Evolutionary conservation across 768 basidiomycete genomes (phyloP).

Genomic region (Tulasnella calospora): DNA sequence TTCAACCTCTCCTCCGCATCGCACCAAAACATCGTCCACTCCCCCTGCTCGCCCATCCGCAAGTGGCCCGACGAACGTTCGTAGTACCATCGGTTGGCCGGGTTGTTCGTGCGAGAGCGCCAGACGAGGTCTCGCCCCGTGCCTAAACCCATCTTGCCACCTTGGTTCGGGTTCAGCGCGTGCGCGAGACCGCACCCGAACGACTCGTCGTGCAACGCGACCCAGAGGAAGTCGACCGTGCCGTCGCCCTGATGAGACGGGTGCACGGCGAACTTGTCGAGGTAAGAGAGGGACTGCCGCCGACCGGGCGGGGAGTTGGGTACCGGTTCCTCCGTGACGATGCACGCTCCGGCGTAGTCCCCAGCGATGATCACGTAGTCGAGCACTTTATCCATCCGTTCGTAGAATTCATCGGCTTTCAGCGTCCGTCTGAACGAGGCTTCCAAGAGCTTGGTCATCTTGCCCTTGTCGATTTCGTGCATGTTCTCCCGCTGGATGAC

Average conservation of each 20-base stretch:
- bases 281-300: slow-evolving; percentile 64
- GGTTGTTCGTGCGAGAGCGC: slow-evolving; percentile 89
- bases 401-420: slow-evolving; percentile 69
- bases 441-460: slow-evolving; percentile 79
- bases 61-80: slow-evolving; percentile 91
- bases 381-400: slow-evolving; percentile 64
- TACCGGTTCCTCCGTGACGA: slow-evolving; percentile 67
- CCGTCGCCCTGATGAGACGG: slow-evolving; percentile 96
- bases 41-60: slow-evolving; percentile 51
- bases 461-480: slow-evolving; percentile 63
- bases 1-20: slow-evolving; percentile 86
- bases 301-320: slow-evolving; percentile 23
- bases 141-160: slow-evolving; percentile 83
- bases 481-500: slow-evolving; percentile 56
- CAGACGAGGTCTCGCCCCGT: slow-evolving; percentile 94
- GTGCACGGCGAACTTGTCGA: slow-evolving; percentile 97
- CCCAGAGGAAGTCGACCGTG: slow-evolving; percentile 99
- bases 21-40: slow-evolving; percentile 97
- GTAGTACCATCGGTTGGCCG: slow-evolving; percentile 99
- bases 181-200: slow-evolving; percentile 92
- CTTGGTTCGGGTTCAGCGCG: slow-evolving; percentile 85
- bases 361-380: slow-evolving; percentile 94
- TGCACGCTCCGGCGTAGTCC: slow-evolving; percentile 90
- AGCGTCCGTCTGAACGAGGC: slow-evolving; percentile 75
- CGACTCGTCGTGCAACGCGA: slow-evolving; percentile 95